phyloP scores from a whole-genome alignment of 805 yeast species.

The Huiozyma sinensis region DNA sequence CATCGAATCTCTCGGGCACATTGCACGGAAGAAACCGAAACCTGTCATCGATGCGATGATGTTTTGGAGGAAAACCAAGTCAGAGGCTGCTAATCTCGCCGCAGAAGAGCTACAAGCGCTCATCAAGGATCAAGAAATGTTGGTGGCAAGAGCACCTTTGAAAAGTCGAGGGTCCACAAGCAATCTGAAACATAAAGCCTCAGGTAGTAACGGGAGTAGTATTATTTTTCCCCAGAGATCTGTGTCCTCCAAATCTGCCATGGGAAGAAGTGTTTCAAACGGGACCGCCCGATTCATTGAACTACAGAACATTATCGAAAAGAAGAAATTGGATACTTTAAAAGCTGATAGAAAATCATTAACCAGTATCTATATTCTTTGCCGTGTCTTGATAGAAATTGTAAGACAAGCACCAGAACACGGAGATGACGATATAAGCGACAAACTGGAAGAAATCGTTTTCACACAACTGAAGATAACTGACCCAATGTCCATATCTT shows the following conservation, averaged over 20 bases:
- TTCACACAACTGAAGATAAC: constrained; percentile 81
- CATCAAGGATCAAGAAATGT: constrained; percentile 25
- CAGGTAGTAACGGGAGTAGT: constrained; percentile 24
- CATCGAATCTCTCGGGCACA: constrained; percentile 76
- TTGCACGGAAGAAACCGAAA: constrained; percentile 81
- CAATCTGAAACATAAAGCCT: constrained; percentile 11
- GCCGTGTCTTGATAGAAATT: constrained; percentile 86
- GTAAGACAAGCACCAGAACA: constrained; percentile 76
- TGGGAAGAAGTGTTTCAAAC: constrained; percentile 10
- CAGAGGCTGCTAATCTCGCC: constrained; percentile 68
- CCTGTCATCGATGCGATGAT: constrained; percentile 95
- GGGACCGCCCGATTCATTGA: constrained; percentile 53
- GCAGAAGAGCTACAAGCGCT: constrained; percentile 41
- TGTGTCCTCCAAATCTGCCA: constrained; percentile 37
- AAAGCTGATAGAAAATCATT: constrained; percentile 81
- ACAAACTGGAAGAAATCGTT: constrained; percentile 83
- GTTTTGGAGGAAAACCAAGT: constrained; percentile 95
- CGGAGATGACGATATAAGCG: constrained; percentile 68
- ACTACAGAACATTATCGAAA: constrained; percentile 30
- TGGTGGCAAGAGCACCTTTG: not conserved
- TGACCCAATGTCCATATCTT: constrained; percentile 60
- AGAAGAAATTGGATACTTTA: constrained; percentile 54
- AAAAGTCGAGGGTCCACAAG: constrained; percentile 17
- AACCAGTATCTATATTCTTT: constrained; percentile 76
- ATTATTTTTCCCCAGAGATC: constrained; percentile 35